Percentiles rank a stretch among this genome's conserved stretches.
phyloP scores from a whole-genome alignment of 805 yeast species.

The Zygotorulaspora chibaensis region DNA sequence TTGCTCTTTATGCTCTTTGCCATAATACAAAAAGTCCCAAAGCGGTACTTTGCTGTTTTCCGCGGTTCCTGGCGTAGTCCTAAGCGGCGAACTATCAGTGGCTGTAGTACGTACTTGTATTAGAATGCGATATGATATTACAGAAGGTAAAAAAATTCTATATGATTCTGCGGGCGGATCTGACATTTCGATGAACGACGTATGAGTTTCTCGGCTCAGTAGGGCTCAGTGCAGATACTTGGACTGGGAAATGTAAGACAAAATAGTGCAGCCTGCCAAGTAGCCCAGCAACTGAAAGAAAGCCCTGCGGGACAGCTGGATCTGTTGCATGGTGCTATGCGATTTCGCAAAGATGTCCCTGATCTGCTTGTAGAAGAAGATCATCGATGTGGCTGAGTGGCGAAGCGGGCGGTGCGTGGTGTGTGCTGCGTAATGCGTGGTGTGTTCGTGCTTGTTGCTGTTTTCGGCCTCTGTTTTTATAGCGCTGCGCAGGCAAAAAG shows the following conservation, averaged over 20 bases:
- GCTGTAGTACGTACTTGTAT: too few relatives aligned
- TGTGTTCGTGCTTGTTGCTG: too few relatives aligned
- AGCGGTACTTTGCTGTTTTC: neutral
- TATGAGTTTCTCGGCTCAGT: too few relatives aligned
- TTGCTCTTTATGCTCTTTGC: too few relatives aligned
- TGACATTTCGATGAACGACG: too few relatives aligned
- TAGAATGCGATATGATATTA: neutral
- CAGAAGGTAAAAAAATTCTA: too few relatives aligned
- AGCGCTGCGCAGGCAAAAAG: neutral
- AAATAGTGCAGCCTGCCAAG: constrained; percentile 32
- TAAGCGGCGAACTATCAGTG: neutral
- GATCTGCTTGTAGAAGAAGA: constrained; percentile 31
- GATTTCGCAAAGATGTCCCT: constrained; percentile 33
- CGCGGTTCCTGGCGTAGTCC: too few relatives aligned
- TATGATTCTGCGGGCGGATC: too few relatives aligned
- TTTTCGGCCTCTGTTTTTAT: neutral
- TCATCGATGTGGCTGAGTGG: constrained; percentile 14
- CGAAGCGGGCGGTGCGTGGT: too few relatives aligned
- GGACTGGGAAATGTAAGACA: constrained; percentile 32
- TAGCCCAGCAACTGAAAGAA: constrained; percentile 35
- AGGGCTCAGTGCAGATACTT: constrained; percentile 11
- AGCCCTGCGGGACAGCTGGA: constrained; percentile 31
- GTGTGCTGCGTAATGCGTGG: too few relatives aligned
- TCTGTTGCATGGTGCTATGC: constrained; percentile 29
- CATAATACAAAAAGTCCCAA: too few relatives aligned